phyloP scores from a whole-genome alignment of 345 rosid species.

The Citrus glauca region DNA sequence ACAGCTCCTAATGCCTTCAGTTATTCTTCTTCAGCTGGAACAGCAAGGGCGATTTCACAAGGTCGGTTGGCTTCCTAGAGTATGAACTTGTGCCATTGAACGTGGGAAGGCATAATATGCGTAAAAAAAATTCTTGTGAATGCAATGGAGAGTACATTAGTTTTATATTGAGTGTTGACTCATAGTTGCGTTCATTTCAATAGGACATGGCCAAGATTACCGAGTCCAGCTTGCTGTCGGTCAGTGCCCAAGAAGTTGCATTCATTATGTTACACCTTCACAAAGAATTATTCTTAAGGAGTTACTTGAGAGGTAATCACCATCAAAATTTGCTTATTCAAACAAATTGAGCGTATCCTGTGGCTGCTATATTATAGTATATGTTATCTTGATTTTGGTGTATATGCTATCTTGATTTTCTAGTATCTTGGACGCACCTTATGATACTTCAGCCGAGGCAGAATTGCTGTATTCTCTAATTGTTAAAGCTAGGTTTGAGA shows the following conservation, averaged over 20 bases:
- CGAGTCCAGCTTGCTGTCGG: conserved; percentile 73
- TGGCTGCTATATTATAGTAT: neutral
- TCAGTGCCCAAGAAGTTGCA: conserved; percentile 88
- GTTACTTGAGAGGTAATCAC: conserved; percentile 62
- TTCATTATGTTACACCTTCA: conserved; percentile 80
- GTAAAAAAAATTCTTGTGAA: neutral
- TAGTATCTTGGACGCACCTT: conserved; percentile 62
- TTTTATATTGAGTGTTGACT: neutral
- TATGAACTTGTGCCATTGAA: neutral
- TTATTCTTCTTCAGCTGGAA: conserved; percentile 46
- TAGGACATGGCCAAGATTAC: conserved; percentile 73
- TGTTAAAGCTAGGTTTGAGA: conserved; percentile 76
- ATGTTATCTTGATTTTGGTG: neutral
- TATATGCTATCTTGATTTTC: conserved; percentile 1
- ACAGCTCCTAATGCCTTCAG: conserved; percentile 71
- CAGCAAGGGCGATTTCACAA: conserved; percentile 78
- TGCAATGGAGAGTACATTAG: neutral
- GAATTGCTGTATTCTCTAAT: conserved; percentile 72
- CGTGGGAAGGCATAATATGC: neutral
- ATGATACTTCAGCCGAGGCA: conserved; percentile 77
- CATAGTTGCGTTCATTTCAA: neutral
- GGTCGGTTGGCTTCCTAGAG: conserved; percentile 38
- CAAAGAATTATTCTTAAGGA: conserved; percentile 81
- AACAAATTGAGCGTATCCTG: neutral
- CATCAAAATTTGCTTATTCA: neutral